Conservation (phyloP, 2,329 filamentous ascomycete species). For the Ascochyta rabiei region DNA sequence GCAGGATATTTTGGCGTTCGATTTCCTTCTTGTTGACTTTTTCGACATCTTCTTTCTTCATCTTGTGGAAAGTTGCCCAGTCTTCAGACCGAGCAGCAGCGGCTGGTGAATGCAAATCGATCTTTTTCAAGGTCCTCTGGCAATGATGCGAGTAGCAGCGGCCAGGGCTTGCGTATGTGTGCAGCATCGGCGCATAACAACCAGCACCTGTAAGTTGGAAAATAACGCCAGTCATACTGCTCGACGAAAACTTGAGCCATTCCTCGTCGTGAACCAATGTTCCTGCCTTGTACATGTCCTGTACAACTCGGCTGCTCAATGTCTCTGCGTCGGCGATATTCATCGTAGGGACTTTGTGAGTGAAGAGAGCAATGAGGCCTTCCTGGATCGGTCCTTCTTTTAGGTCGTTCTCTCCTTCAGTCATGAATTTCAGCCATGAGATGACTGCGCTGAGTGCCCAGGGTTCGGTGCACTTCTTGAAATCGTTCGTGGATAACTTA, state of each 20-base stretch:
- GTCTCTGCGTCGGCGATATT: conserved; percentile 96
- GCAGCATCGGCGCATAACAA: conserved; percentile 86
- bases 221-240: conserved; percentile 83
- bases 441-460: conserved; percentile 93
- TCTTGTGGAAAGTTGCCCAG: conserved; percentile 87
- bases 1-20: conserved; percentile 89
- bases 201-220: conserved; percentile 91
- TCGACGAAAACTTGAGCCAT: conserved; percentile 91
- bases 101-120: conserved; percentile 80
- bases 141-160: conserved; percentile 95
- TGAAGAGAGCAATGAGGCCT: conserved; percentile 86
- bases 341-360: conserved; percentile 95
- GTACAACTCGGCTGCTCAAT: conserved; percentile 76
- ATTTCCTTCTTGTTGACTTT: conserved; percentile 82
- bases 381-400: conserved; percentile 85
- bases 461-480: conserved; percentile 83
- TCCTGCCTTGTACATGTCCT: conserved; percentile 77
- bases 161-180: conserved; percentile 69
- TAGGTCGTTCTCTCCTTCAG: conserved; percentile 87
- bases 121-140: conserved; percentile 91
- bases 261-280: conserved; percentile 89
- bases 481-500: conserved; percentile 80
- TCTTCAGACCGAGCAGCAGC: conserved; percentile 71
- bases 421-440: conserved; percentile 84
- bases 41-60: conserved; percentile 78